Evolutionary conservation across 2,329 filamentous ascomycete genomes (phyloP).

Genomic region (Hymenotorrendiella dingleyae): DNA sequence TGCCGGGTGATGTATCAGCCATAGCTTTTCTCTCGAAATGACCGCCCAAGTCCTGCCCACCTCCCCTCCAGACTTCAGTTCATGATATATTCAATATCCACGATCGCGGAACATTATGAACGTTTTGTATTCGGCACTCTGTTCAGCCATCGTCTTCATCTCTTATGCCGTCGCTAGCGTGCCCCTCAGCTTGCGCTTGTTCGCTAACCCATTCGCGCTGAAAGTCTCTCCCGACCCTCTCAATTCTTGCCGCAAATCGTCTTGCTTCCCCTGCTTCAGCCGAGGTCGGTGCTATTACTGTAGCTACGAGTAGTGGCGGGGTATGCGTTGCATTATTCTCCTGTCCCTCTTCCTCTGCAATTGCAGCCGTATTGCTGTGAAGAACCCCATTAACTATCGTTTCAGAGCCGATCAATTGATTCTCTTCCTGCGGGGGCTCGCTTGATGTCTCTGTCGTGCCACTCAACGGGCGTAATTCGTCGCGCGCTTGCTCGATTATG

Average conservation of each 20-base stretch:
- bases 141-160: constrained; percentile 8
- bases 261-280: constrained; percentile 46
- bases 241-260: constrained; percentile 45
- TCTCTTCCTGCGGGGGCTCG: constrained; percentile 4
- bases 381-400: constrained; percentile 15
- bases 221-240: constrained; percentile 48
- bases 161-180: constrained; percentile 6
- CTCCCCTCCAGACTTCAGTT: no score
- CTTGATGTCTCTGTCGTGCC: constrained; percentile 10
- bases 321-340: constrained; percentile 19
- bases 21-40: no score
- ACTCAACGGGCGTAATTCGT: constrained; percentile 23
- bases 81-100: no score
- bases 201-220: constrained; percentile 47
- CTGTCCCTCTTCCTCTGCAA: constrained; percentile 10
- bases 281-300: constrained; percentile 46
- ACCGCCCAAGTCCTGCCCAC: no score
- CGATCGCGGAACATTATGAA: no score
- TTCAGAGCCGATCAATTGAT: constrained; percentile 1
- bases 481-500: constrained; percentile 19
- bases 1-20: no score
- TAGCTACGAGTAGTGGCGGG: constrained; percentile 47
- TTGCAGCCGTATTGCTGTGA: background rate
- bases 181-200: constrained; percentile 11
- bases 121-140: no score